A percentile compares a stretch with the other conserved stretches of the same genome.
Evolutionary conservation across 257 asterid genomes (phyloP).

Genomic region (Thymus mandschuricus): DNA sequence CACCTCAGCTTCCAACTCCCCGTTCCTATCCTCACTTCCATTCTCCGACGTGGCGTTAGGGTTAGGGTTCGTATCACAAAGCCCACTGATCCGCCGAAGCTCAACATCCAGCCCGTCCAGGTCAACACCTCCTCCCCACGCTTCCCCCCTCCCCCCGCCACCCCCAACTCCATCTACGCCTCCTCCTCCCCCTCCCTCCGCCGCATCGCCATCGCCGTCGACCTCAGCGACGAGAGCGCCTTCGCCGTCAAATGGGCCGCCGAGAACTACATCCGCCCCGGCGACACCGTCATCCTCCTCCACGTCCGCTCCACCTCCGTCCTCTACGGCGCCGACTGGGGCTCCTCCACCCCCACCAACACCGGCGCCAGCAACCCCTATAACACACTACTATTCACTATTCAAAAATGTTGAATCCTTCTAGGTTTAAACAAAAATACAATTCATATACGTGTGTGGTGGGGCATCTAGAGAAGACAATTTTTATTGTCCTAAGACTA

Average conservation of each 20-base stretch:
- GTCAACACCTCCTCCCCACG: constrained; percentile 58
- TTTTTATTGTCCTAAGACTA: no score
- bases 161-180: constrained; percentile 38
- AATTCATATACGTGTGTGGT: no score
- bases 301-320: constrained; percentile 50
- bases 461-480: no score
- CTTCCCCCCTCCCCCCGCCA: constrained; percentile 42
- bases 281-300: constrained; percentile 64
- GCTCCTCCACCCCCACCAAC: constrained; percentile 45
- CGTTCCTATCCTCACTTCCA: no score
- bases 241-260: constrained; percentile 68
- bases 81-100: constrained; percentile 10
- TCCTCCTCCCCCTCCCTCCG: constrained; percentile 45
- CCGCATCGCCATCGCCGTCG: constrained; percentile 62
- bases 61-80: neutral
- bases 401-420: no score
- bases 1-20: no score
- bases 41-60: no score
- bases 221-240: constrained; percentile 72
- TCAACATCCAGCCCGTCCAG: constrained; percentile 33
- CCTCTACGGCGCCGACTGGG: constrained; percentile 69
- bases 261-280: constrained; percentile 62
- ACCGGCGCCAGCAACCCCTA: constrained; percentile 28
- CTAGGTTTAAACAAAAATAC: no score
- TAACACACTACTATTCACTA: no score